Evolutionary conservation across 2,329 filamentous ascomycete genomes (phyloP).

Genomic region (Penicillium polonicum): DNA sequence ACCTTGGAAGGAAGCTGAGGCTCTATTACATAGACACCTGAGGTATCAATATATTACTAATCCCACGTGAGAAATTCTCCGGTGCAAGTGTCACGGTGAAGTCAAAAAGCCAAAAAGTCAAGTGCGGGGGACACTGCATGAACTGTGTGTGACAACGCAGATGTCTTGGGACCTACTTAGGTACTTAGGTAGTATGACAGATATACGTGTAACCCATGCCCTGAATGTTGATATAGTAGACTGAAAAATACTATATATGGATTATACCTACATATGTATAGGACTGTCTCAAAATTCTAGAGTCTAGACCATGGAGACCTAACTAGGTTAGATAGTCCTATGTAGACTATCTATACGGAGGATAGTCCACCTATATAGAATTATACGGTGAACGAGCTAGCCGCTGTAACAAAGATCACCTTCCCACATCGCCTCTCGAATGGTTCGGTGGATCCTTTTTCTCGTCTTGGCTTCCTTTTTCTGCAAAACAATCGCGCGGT

Average conservation of each 20-base stretch:
- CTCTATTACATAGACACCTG: neutral
- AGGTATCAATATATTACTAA: neutral
- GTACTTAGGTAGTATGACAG: neutral
- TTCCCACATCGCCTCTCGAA: neutral
- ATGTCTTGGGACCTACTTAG: neutral
- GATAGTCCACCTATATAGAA: neutral
- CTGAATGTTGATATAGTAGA: too few species aligned
- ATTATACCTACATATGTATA: neutral
- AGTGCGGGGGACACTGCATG: too few species aligned
- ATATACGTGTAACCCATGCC: neutral
- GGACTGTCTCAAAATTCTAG: neutral
- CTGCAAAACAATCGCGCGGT: constrained; percentile 12
- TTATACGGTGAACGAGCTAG: neutral
- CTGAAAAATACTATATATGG: neutral
- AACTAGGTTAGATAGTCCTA: neutral
- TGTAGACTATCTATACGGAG: too few species aligned
- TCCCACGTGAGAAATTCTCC: neutral
- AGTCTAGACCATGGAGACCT: neutral
- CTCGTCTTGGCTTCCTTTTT: constrained; percentile 29
- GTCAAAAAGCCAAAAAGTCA: too few species aligned
- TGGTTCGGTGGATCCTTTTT: constrained; percentile 1
- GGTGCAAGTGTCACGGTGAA: neutral
- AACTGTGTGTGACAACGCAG: neutral
- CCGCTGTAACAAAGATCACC: neutral
- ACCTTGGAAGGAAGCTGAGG: neutral